These are phyloP conservation scores for Starmerella lactis-condensi DNA, from an alignment of 805 yeast genomes.

Conservation along the genomic window DNA sequence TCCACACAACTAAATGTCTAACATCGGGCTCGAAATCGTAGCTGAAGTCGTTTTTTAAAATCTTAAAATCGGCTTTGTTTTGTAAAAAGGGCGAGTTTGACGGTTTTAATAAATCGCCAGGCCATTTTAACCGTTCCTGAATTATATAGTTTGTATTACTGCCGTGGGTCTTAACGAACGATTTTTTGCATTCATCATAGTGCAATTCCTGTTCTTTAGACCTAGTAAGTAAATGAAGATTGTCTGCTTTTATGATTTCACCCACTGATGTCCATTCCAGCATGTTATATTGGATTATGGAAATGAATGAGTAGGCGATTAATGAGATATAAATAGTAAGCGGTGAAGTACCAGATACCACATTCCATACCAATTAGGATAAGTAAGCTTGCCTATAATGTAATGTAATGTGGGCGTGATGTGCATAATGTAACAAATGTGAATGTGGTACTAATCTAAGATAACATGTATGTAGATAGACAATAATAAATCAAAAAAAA, in stretches of 20 bases:
- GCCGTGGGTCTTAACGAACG: conserved; percentile 13
- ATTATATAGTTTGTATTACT: conserved; percentile 17
- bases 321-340: too few species aligned
- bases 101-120: conserved; percentile 4
- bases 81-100: conserved; percentile 10
- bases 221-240: conserved; percentile 16
- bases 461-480: too few species aligned
- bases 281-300: too few species aligned
- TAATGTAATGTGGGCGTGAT: too few species aligned
- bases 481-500: too few species aligned
- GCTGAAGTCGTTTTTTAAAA: conserved; percentile 37
- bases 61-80: conserved; percentile 25
- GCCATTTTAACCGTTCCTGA: conserved; percentile 18
- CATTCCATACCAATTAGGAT: too few species aligned
- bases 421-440: too few species aligned
- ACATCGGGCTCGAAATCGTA: conserved; percentile 33
- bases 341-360: too few species aligned
- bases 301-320: too few species aligned
- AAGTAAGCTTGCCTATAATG: too few species aligned
- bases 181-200: conserved; percentile 17
- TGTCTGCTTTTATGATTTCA: conserved; percentile 10
- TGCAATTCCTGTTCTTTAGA: conserved; percentile 17
- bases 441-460: too few species aligned
- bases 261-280: too few species aligned
- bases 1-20: conserved; percentile 39